Evolutionary conservation across 768 basidiomycete species (phyloP).

Genomic region (Tricholoma terreum): DNA sequence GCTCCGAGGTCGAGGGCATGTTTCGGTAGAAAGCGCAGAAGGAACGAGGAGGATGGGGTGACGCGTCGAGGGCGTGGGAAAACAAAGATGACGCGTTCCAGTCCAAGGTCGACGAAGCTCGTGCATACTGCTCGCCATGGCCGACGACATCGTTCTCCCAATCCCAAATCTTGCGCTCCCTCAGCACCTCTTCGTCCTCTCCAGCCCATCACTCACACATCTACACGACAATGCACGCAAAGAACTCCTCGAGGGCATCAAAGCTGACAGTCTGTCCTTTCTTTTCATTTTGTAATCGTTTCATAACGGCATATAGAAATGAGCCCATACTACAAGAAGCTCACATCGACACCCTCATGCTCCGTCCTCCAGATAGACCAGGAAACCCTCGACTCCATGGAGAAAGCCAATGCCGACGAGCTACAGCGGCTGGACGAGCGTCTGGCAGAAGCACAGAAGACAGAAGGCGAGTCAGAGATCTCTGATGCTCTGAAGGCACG

Average conservation of each 20-base stretch:
- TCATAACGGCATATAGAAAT: slow-evolving; percentile 55
- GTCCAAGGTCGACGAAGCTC: slow-evolving; percentile 9
- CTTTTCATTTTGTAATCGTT: neutral
- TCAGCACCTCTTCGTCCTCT: slow-evolving; percentile 75
- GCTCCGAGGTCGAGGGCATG: slow-evolving; percentile 34
- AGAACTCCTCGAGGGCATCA: slow-evolving; percentile 68
- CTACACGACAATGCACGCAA: slow-evolving; percentile 67
- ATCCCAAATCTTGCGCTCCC: slow-evolving; percentile 84
- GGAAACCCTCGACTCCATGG: slow-evolving; percentile 52
- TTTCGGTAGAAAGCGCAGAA: neutral
- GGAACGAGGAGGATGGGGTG: slow-evolving; percentile 11
- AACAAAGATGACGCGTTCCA: slow-evolving; percentile 33
- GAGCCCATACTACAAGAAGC: slow-evolving; percentile 74
- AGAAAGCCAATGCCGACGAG: slow-evolving; percentile 68
- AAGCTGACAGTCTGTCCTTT: slow-evolving; percentile 66
- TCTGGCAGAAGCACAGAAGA: slow-evolving; percentile 83
- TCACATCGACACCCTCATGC: slow-evolving; percentile 46
- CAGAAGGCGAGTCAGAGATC: slow-evolving; percentile 91
- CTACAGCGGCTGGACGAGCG: slow-evolving; percentile 74
- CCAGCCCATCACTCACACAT: slow-evolving; percentile 53
- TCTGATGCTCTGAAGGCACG: slow-evolving; percentile 80
- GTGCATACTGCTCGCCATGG: slow-evolving; percentile 49
- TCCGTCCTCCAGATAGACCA: slow-evolving; percentile 45
- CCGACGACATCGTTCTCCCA: slow-evolving; percentile 80
- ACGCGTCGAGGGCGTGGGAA: slow-evolving; percentile 37